Conservation (phyloP, 257 asterid genomes). For the Penstemon eatonii region DNA sequence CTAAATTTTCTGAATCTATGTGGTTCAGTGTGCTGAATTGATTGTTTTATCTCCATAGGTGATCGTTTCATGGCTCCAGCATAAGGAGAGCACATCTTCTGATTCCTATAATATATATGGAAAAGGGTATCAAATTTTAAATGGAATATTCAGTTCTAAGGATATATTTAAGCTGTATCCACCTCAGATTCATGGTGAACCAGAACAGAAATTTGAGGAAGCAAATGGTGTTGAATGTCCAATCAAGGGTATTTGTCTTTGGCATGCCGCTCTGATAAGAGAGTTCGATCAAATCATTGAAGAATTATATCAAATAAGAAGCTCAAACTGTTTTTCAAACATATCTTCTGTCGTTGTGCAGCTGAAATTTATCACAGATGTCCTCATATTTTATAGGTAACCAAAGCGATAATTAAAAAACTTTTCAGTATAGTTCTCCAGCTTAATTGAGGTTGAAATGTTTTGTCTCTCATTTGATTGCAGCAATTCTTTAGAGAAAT, state of each 20-base stretch:
- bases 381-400: conserved; percentile 78
- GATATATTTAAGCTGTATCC: conserved; percentile 43
- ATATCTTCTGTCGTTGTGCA: conserved; percentile 55
- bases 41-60: conserved; percentile 50
- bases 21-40: conserved; percentile 29
- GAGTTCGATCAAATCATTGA: conserved; percentile 50
- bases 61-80: conserved; percentile 69
- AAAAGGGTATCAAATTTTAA: conserved; percentile 51
- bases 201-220: conserved; percentile 38
- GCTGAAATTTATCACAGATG: conserved; percentile 63
- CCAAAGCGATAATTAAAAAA: conserved; percentile 20
- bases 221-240: conserved; percentile 40
- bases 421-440: conserved; percentile 8
- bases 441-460: conserved; percentile 18
- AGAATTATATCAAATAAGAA: conserved; percentile 53
- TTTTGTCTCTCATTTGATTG: conserved; percentile 31
- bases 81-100: conserved; percentile 38
- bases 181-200: conserved; percentile 32
- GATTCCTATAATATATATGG: conserved; percentile 35
- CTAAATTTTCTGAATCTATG: conserved; percentile 25
- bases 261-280: conserved; percentile 73
- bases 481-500: conserved; percentile 73
- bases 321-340: conserved; percentile 50
- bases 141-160: conserved; percentile 46
- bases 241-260: conserved; percentile 53